phyloP scores from a whole-genome alignment of 768 basidiomycete genomes.

The Tephrocybe sp. region DNA sequence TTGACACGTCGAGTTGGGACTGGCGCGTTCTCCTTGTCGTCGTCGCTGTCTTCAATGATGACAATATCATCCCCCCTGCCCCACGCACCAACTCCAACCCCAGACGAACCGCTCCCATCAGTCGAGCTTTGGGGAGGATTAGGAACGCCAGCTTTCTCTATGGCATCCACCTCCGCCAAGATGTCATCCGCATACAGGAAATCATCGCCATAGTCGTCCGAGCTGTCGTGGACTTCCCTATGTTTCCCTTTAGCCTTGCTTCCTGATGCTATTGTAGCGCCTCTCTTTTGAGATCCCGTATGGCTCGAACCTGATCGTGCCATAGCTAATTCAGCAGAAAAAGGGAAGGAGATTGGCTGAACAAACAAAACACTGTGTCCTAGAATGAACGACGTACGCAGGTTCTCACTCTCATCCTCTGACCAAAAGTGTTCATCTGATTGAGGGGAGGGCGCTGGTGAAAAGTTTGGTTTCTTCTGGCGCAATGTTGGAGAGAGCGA shows the following conservation, averaged over 20 bases:
- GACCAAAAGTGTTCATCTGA: conserved; percentile 18
- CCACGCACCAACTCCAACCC: neutral
- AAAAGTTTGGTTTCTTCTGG: conserved; percentile 4
- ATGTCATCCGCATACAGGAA: conserved; percentile 28
- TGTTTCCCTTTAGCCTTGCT: conserved; percentile 4
- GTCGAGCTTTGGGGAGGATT: conserved; percentile 4
- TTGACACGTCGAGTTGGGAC: conserved; percentile 50
- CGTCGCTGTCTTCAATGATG: conserved; percentile 41
- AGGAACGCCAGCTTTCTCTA: conserved; percentile 17
- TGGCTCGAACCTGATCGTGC: neutral
- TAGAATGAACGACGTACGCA: conserved; percentile 8
- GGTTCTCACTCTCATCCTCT: conserved; percentile 7
- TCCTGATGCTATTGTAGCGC: neutral
- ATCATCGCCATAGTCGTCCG: conserved; percentile 18
- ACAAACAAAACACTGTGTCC: conserved; percentile 5
- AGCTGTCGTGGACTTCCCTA: conserved; percentile 3
- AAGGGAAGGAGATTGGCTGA: conserved; percentile 1
- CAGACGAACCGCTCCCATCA: conserved; percentile 1
- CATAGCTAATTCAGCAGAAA: conserved; percentile 1
- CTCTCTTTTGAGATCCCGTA: neutral
- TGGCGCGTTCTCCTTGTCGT: conserved; percentile 63
- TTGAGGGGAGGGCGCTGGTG: conserved; percentile 7
- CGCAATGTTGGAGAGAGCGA: conserved; percentile 19
- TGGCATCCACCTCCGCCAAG: conserved; percentile 25
- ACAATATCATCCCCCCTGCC: conserved; percentile 29